A percentile compares a stretch with the other conserved stretches of the same genome.
phyloP scores from a whole-genome alignment of 106 monocot species.

The Alisma plantagoaquatica region DNA sequence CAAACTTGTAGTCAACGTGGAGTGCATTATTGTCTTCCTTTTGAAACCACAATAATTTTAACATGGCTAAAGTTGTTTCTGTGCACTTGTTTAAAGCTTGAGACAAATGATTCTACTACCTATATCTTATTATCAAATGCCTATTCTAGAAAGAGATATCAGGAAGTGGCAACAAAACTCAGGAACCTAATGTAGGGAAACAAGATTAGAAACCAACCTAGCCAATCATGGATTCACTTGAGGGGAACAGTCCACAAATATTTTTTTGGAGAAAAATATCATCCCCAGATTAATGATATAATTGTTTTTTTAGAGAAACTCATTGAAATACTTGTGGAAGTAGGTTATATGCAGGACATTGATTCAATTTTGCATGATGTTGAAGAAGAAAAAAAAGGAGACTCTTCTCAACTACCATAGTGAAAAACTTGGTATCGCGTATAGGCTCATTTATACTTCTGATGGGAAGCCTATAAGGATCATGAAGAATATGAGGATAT shows the following conservation, averaged over 20 bases:
- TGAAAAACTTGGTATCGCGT: constrained; percentile 45
- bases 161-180: constrained; percentile 28
- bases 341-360: constrained; percentile 24
- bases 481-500: constrained; percentile 50
- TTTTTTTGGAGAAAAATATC: constrained; percentile 37
- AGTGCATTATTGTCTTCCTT: constrained; percentile 58
- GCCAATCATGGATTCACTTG: constrained; percentile 71
- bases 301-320: constrained; percentile 37
- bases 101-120: constrained; percentile 39
- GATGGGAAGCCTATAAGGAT: constrained; percentile 29
- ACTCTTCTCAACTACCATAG: constrained; percentile 24
- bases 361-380: constrained; percentile 24
- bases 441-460: constrained; percentile 42
- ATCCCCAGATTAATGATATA: constrained; percentile 30
- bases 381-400: constrained; percentile 44
- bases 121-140: constrained; percentile 55
- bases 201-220: constrained; percentile 33
- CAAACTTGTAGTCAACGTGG: constrained; percentile 35
- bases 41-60: constrained; percentile 30
- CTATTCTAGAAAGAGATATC: constrained; percentile 40
- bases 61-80: constrained; percentile 43
- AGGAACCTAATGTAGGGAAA: constrained; percentile 43
- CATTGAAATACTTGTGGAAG: constrained; percentile 40
- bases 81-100: constrained; percentile 30
- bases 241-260: constrained; percentile 48